Base-by-base conservation (phyloP, 768 basidiomycete species). In the Rhodocollybia butyracea region DNA sequence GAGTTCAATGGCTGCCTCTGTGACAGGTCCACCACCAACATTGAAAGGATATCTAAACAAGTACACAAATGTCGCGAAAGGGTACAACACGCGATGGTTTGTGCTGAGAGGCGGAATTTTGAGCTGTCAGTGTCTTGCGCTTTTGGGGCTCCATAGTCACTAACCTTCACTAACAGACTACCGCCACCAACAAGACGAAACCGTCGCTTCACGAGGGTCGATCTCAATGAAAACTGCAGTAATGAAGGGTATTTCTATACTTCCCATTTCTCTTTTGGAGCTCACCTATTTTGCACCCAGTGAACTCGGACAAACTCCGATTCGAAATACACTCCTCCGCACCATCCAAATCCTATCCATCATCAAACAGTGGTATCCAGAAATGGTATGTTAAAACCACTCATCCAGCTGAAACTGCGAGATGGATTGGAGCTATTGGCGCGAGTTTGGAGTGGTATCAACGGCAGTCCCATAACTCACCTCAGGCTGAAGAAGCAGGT, bases 21-120 rank as follows among this genome's bases (percentile, higher is more conserved):
- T 11, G n/a, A 38, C 36, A 11, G 36, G 36, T 42, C 82, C 85
- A 46, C 82, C 87, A 1, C 85, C 88, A 0, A 68, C 76, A 2
- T 69, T 91, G 54, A 85, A 82, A 59, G 92, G 91, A 0, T 92
- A 92, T 64, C 73, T 93, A 19, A 92, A 90, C 68, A 98, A 98
- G 68, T 97, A 94, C 65, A 86, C 88, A 1, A 98, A 97, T 61
- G 90, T 97, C 36, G 91, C 92, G 0, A 86, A 84, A 61, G 94
- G 95, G 0, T 96, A 94, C 66, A 86, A 84, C 57, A 88, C 89
- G 0, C 78, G 94, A 1, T 97, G 94, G 93, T 96, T 98, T 64
- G 91, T 96, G 0, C 79, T 97, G 19, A 86, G 90, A 63, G 82
- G 88, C 52, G 94, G 93, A 0, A 76, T 89, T 24, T 68, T 95